phyloP scores from a whole-genome alignment of 257 asterid genomes.

The Solanum ossicruentum region DNA sequence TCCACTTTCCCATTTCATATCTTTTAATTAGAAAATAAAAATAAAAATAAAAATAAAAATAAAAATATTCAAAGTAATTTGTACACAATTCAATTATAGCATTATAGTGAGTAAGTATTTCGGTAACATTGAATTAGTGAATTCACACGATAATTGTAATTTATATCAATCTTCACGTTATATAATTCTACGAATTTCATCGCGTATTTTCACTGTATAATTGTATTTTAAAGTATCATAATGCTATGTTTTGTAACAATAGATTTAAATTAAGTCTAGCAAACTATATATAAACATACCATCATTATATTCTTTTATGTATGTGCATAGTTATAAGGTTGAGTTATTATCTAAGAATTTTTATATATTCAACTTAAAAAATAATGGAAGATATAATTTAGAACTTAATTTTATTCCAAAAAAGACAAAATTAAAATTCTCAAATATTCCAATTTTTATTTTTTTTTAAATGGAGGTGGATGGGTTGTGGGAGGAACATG shows the following conservation, averaged over 20 bases:
- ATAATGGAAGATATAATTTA: background rate
- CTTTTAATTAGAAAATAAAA: too few relatives aligned
- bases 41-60: too few relatives aligned
- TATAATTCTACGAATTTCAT: too few relatives aligned
- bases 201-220: too few relatives aligned
- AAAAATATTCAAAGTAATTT: too few relatives aligned
- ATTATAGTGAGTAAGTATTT: too few relatives aligned
- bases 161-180: too few relatives aligned
- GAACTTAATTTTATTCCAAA: background rate
- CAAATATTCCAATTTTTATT: background rate
- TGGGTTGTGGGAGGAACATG: constrained; percentile 23
- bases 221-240: too few relatives aligned
- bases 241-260: background rate
- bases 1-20: background rate
- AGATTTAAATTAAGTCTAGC: background rate
- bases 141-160: too few relatives aligned
- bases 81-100: too few relatives aligned
- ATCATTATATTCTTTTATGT: background rate
- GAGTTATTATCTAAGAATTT: background rate
- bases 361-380: background rate
- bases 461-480: background rate
- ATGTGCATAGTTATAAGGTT: background rate
- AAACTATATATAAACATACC: background rate
- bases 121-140: too few relatives aligned
- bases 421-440: background rate